Base-by-base conservation (phyloP, 2,329 filamentous ascomycete species). In the Pleomassaria siparia region DNA sequence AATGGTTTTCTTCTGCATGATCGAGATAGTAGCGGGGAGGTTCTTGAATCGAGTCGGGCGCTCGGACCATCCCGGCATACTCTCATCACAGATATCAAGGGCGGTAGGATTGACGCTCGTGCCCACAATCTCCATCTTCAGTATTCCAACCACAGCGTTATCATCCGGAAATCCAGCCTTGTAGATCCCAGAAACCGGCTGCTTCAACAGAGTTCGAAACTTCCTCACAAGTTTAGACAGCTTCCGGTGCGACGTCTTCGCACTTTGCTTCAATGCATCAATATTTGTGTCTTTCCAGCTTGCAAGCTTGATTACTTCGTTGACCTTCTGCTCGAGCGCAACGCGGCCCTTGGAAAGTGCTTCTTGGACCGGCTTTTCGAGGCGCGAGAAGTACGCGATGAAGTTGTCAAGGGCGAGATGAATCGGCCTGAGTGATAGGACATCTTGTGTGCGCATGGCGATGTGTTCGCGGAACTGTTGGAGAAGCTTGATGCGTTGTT, bases 201-300 rank as follows among this genome's bases (percentile, higher is more conserved):
- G 87, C 16, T 84, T 84, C 15, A 99, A 79, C 10, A 95, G 72
- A 15, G 80, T 80, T 33, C 94, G 84, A 72, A 96, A 99, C 72
- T 96, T 97, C 46, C 89, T 82, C 36, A 99, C 88, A 28, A 96
- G 78, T 59, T 89, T 89, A 74, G 96, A 96, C 2, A 99, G 80
- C 70, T 96, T 96, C 61, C 87, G 84, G 65, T 99, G 94, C 16
- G 91, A 96, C 50, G 86, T 87, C 60, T 87, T 86, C 1, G 94
- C 91, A 69, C 92, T 97, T 64, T 96, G 91, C 56, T 86, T 83
- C 13, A 99, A 76, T 1, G 90, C 89, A 40, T 87, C 86, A 52
- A 99, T 95, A 62, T 97, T 99, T 18, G 89, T 96, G 59, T 99
- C 94, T 69, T 95, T 96, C 95, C 95, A 99, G 70, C 91, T 96